Percentiles rank a stretch among this genome's conserved stretches.
These are phyloP conservation scores for Afroboletus lepidellus DNA, from an alignment of 1,284 basidiomycete species.

Conservation along the genomic window DNA sequence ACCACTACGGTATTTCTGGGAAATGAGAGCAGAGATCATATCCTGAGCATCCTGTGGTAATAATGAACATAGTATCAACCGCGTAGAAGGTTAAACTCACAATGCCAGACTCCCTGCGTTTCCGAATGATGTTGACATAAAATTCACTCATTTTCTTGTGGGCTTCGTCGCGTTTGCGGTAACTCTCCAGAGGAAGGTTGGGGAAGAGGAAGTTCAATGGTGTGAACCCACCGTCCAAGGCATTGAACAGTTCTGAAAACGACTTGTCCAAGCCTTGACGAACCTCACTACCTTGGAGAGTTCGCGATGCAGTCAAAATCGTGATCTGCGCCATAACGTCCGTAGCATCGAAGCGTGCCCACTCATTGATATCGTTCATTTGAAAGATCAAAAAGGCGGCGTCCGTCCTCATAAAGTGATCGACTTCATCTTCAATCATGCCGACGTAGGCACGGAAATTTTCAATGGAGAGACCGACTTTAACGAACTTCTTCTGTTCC, in stretches of 20 bases:
- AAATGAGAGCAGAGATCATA: constrained; percentile 89
- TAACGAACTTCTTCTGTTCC: constrained; percentile 99
- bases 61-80: constrained; percentile 3
- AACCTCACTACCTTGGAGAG: constrained; percentile 92
- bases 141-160: constrained; percentile 95
- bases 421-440: constrained; percentile 87
- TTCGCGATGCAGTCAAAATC: constrained; percentile 91
- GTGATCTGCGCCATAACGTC: constrained; percentile 88
- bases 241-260: constrained; percentile 86
- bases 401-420: constrained; percentile 67
- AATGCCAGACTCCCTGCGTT: constrained; percentile 59
- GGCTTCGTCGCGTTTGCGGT: constrained; percentile 84
- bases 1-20: constrained; percentile 87
- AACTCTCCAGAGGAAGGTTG: constrained; percentile 88
- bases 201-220: constrained; percentile 95
- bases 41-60: constrained; percentile 71
- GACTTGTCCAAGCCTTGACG: constrained; percentile 76
- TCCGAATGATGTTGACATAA: constrained; percentile 86
- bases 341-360: constrained; percentile 74
- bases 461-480: constrained; percentile 89
- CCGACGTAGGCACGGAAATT: constrained; percentile 90
- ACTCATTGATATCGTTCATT: constrained; percentile 61
- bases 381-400: constrained; percentile 60
- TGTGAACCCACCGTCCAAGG: constrained; percentile 91
- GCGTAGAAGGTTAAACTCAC: constrained; percentile 26